These are phyloP conservation scores for Prototheca cutis DNA, from an alignment of 163 green algal genomes.

Conservation along the genomic window DNA sequence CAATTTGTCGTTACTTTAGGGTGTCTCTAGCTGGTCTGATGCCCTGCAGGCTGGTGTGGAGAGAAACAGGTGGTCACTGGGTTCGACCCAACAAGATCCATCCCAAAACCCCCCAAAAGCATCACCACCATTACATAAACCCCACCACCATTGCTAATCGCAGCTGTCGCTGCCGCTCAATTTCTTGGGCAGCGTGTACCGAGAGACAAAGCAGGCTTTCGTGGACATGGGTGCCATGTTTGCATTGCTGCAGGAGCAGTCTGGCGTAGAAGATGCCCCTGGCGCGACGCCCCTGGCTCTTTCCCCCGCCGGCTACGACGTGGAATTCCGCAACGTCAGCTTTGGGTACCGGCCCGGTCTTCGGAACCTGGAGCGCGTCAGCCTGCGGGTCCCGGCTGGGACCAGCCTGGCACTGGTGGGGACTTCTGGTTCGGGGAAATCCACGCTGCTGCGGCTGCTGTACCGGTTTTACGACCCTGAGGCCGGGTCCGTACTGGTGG, in stretches of 20 bases:
- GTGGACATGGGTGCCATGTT: constrained; percentile 98
- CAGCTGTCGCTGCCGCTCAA: constrained; percentile 82
- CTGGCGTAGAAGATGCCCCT: constrained; percentile 16
- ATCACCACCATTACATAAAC: too few species aligned
- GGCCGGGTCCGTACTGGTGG: constrained; percentile 37
- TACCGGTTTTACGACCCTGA: constrained; percentile 63
- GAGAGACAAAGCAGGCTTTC: constrained; percentile 81
- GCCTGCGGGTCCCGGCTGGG: constrained; percentile 64
- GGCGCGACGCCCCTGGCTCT: constrained; percentile 4
- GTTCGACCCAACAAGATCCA: too few species aligned
- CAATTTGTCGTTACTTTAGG: too few species aligned
- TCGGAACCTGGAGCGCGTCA: constrained; percentile 49
- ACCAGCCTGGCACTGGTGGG: constrained; percentile 85
- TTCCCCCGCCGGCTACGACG: constrained; percentile 31
- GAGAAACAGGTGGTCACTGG: too few species aligned
- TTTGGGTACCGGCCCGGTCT: constrained; percentile 70
- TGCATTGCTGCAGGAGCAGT: constrained; percentile 49
- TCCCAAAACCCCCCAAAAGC: too few species aligned
- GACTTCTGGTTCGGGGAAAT: constrained; percentile 82
- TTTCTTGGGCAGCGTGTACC: constrained; percentile 97
- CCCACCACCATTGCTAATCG: too few species aligned
- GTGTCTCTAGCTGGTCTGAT: too few species aligned
- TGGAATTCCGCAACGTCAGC: constrained; percentile 54
- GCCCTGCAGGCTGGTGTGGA: too few species aligned
- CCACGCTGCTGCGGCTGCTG: constrained; percentile 80